A percentile compares a stretch with the other conserved stretches of the same genome.
These are phyloP conservation scores for Phytophthora pluvialis DNA, from an alignment of 352 stramenopile species.

Conservation along the genomic window DNA sequence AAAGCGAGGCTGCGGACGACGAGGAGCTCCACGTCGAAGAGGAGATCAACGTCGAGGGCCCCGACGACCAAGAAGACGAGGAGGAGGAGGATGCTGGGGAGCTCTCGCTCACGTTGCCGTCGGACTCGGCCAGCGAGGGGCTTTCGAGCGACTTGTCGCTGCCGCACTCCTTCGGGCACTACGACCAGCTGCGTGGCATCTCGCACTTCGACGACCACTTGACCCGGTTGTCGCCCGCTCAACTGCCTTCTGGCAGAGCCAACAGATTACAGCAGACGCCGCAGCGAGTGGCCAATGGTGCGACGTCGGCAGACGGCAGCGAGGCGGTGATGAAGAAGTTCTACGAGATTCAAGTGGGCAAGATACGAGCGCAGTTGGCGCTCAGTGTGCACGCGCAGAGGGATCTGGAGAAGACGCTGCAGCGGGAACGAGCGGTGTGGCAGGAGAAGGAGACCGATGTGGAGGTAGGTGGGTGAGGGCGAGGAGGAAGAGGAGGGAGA, in stretches of 20 bases:
- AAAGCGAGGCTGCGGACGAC: slow-evolving; percentile 3
- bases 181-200: slow-evolving; percentile 46
- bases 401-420: slow-evolving; percentile 55
- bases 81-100: slow-evolving; percentile 34
- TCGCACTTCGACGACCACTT: slow-evolving; percentile 75
- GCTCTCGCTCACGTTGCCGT: slow-evolving; percentile 44
- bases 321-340: slow-evolving; percentile 76
- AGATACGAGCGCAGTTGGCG: slow-evolving; percentile 67
- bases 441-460: slow-evolving; percentile 20
- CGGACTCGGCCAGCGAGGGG: slow-evolving; percentile 70
- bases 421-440: slow-evolving; percentile 49
- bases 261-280: slow-evolving; percentile 27
- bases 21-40: slow-evolving; percentile 35
- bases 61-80: slow-evolving; percentile 32
- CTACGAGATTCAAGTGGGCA: slow-evolving; percentile 83
- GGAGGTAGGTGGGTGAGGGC: slow-evolving; percentile 31
- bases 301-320: slow-evolving; percentile 12
- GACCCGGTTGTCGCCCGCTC: slow-evolving; percentile 3
- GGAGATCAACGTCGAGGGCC: slow-evolving; percentile 17
- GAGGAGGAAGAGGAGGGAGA: neutral
- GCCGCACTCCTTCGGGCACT: slow-evolving; percentile 71
- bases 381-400: slow-evolving; percentile 52
- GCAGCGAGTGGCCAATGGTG: neutral
- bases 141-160: slow-evolving; percentile 77
- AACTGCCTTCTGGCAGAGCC: slow-evolving; percentile 6